Conservation (phyloP, 1,139 yeast genomes). For the Kodamaea sp. region DNA sequence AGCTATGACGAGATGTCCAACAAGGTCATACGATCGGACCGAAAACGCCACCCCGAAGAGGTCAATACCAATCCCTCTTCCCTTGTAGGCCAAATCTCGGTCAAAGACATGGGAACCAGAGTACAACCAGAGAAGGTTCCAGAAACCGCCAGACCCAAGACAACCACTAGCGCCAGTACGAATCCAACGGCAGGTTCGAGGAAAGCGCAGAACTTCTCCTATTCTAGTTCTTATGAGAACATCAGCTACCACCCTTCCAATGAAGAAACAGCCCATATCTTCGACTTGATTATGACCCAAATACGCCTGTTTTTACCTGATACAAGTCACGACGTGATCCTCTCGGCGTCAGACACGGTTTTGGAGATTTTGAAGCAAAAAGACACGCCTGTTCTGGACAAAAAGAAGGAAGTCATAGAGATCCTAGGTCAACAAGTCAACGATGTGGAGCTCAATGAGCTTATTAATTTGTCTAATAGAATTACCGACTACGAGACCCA, state of each 20-base stretch:
- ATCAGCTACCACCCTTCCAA: constrained; percentile 27
- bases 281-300: constrained; percentile 32
- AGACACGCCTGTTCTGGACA: constrained; percentile 18
- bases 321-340: constrained; percentile 43
- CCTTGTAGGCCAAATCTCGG: constrained; percentile 62
- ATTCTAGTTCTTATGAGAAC: constrained; percentile 20
- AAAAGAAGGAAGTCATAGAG: constrained; percentile 39
- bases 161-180: constrained; percentile 21
- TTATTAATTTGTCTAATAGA: constrained; percentile 50
- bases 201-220: constrained; percentile 13
- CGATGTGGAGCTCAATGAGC: constrained; percentile 52
- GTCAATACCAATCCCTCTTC: constrained; percentile 64
- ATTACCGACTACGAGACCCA: constrained; percentile 56
- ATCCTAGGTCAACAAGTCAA: constrained; percentile 49
- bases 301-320: constrained; percentile 35
- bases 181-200: too few species aligned
- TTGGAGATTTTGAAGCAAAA: constrained; percentile 61
- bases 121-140: constrained; percentile 20
- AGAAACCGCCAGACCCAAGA: constrained; percentile 7
- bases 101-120: constrained; percentile 70
- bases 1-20: constrained; percentile 74
- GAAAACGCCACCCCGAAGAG: constrained; percentile 38
- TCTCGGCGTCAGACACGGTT: constrained; percentile 66
- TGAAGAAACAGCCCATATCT: constrained; percentile 28
- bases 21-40: constrained; percentile 65